Evolutionary conservation across 2,329 filamentous ascomycete species (phyloP), one percentile per base, ranked within the genome.

Genomic region (Epicoccum nigrum): DNA sequence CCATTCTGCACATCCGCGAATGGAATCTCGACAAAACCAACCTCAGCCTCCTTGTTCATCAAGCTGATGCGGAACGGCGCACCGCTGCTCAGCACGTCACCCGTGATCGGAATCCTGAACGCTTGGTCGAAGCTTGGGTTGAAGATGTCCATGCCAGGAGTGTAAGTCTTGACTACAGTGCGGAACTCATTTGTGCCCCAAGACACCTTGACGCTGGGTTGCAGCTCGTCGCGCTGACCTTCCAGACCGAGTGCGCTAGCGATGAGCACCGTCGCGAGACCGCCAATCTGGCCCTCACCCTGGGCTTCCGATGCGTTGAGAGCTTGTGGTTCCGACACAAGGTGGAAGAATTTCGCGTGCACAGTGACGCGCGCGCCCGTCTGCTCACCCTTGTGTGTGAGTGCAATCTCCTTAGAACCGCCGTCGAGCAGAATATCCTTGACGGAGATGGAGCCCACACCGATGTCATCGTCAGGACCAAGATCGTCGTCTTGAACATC

Each of bases 71-170:
- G 62, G 59, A 71, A 69, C 30, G 42, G 51, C 2, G 32, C 55
- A 1, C 59, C 57, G 20, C 57, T 68, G 6, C 47, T 51, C 17
- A 70, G 4, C 57, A 69, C 54, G 12, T 64, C 68, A 13, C 64
- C 63, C 4, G 71, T 76, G 6, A 80, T 46, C 0, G 77, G 76
- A 35, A 80, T 70, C 7, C 64, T 65, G 64, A 80, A 80, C 0
- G 74, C 72, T 57, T 76, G 71, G 50, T 80, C 77, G 45, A 79
- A 81, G 2, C 71, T 66, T 2, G 78, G 78, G 58, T 79, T 81
- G 67, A 76, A 77, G 54, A 80, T 78, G 41, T 80, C 78, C 2
- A 63, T 72, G 2, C 78, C 78, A 0, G 77, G 76, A 2, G 66
- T 69, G 59, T 80, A 78, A 0, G 69, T 63, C 65, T 77, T 76